Base-by-base conservation (phyloP, 306 rosid species). In the Corylus americana region DNA sequence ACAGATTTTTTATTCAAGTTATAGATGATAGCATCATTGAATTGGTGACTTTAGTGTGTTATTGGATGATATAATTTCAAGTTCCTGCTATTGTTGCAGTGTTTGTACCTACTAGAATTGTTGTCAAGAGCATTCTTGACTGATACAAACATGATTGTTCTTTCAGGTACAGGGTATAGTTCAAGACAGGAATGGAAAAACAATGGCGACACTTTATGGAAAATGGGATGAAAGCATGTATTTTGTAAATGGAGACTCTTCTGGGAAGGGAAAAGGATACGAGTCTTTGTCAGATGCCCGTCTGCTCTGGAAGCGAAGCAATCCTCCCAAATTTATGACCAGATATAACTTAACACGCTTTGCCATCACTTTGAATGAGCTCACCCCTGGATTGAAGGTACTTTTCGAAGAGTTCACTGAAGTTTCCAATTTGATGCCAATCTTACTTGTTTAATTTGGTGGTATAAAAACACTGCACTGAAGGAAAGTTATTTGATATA, bases 201-300 rank as follows among this genome's bases (percentile, higher is more conserved):
- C 96, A 7, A 90, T 84, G 72, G 96, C 99, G 16, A 96, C 99
- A 39, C 76, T 96, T 78, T 89, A 90, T 81, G 99, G 99, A 68
- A 96, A 96, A 85, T 96, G 99, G 99, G 99, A 96, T 85, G 99
- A 93, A 83, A 93, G 98, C 88, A 89, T 96, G 92, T 90, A 91
- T 83, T 96, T 84, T 80, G 87, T 90, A 74, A 83, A 75, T 53
- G 99, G 99, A 79, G 98, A 96, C 87, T 87, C 83, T 85, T 70
- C 89, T 7, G 91, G 87, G 48, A 96, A 92, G 86, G 97, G 92
- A 76, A 96, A 93, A 89, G 95, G 94, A 81, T 86, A 81, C 0
- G 96, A 93, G 50, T 88, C 97, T 50, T 79, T 83, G 70, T 90
- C 99, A 4, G 96, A 96, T 59, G 87, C 99, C 74, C 87, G 27